Base-by-base conservation (phyloP, 257 asterid species). In the Solanum neorickii region DNA sequence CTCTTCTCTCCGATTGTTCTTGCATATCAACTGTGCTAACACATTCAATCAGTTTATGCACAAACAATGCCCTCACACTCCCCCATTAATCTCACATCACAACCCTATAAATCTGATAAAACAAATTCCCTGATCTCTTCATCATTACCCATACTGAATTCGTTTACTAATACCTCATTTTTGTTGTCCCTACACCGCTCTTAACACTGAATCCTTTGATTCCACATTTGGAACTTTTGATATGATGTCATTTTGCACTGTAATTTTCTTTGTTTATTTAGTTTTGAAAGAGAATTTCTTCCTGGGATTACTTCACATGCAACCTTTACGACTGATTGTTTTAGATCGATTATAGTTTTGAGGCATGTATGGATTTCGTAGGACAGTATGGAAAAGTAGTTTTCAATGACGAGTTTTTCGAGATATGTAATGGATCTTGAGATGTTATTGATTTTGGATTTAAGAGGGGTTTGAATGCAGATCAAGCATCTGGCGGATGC, bases 231-330 rank as follows among this genome's bases (percentile, higher is more conserved):
- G 78, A 37, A 70, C 59, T 27, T 88, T 89, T 7, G 27, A 4
- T 46, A 72, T 69, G 66, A 68, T 56, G 12, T 41, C 87, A 14
- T 86, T 89, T 70, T 33, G 46, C 87, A 14, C 86, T 89, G 59
- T 33, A 37, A 86, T 14, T 87, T 91, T 93, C 75, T 91, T 93
- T 49, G 92, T 37, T 21, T 94, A 49, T 88, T 94, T 95, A 84
- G 89, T 92, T 87, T 90, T 95, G 93, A 96, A 96, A 29, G 98
- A 91, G 93, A 96, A 96, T 76, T 94, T 96, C 89, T 94, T 95
- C 95, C 87, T 94, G 23, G 98, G 76, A 93, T 83, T 90, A 95
- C 95, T 82, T 90, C 90, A 46, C 95, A 88, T 66, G 95, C 87
- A 75, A 90, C 93, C 31, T 91, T 92, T 39, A 94, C 95, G 21